These are phyloP conservation scores for Penicillium pulvis DNA, from an alignment of 495 filamentous ascomycete species.

Conservation along the genomic window DNA sequence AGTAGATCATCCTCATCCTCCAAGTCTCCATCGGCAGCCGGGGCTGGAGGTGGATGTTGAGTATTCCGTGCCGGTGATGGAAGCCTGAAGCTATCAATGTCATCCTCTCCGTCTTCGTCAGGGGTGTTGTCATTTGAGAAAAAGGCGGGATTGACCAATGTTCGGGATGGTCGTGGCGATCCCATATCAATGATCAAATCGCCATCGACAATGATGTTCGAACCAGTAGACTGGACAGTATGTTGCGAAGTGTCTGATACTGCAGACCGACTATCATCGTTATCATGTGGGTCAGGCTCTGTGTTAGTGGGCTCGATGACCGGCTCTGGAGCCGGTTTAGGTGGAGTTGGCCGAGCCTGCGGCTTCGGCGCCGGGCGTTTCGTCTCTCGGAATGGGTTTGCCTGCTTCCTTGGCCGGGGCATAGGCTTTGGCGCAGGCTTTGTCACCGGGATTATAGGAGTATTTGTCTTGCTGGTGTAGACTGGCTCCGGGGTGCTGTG, in stretches of 20 bases:
- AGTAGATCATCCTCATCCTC: constrained; percentile 48
- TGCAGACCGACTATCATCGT: constrained; percentile 27
- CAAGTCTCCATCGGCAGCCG: constrained; percentile 18
- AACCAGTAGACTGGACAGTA: constrained; percentile 39
- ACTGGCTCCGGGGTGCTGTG: constrained; percentile 43
- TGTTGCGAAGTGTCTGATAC: constrained; percentile 42
- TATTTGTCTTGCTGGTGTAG: constrained; percentile 36
- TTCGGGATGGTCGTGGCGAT: constrained; percentile 42
- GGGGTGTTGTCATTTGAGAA: constrained; percentile 47
- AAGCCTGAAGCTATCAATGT: constrained; percentile 43
- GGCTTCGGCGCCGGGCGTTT: constrained; percentile 23
- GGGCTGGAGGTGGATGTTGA: constrained; percentile 12
- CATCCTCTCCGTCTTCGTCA: constrained; percentile 42
- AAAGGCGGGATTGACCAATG: constrained; percentile 45
- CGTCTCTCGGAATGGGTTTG: constrained; percentile 41
- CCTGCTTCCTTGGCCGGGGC: constrained; percentile 34
- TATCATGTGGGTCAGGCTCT: constrained; percentile 23
- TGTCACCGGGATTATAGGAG: constrained; percentile 31
- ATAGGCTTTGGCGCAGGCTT: constrained; percentile 34
- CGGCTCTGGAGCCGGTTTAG: constrained; percentile 14
- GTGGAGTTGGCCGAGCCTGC: constrained; percentile 16
- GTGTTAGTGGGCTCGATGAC: constrained; percentile 18
- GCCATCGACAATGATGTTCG: constrained; percentile 51
- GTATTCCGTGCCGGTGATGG: constrained; percentile 40
- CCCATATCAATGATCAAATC: constrained; percentile 56